Base-by-base conservation (phyloP, 495 filamentous ascomycete species). In the Neurospora sp. region DNA sequence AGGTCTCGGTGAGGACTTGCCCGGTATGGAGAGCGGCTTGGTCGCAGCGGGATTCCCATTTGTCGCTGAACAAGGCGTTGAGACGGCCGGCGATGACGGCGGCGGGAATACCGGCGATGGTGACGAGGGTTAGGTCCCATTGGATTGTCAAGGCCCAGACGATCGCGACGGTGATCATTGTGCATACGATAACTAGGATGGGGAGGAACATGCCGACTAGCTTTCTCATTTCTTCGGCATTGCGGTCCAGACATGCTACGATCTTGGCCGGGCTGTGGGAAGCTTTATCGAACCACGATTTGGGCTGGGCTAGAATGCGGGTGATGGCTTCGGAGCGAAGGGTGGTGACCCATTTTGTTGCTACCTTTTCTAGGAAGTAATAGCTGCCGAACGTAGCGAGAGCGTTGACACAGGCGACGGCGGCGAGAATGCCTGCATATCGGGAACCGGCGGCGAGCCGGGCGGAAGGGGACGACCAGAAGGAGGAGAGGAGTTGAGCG, bases 211-310 rank as follows among this genome's bases (percentile, higher is more conserved):
- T 88, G 10, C 92, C 91, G 3, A 97, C 82, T 0, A 98, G 78
- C 73, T 93, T 93, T 4, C 91, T 86, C 87, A 94, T 94, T 76
- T 97, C 93, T 80, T 98, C 96, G 3, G 90, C 92, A 76, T 95
- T 91, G 69, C 92, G 87, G 75, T 96, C 93, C 4, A 98, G 86
- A 69, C 88, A 91, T 70, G 92, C 88, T 0, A 83, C 87, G 18
- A 99, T 85, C 39, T 85, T 82, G 7, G 83, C 80, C 2, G 91
- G 81, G 0, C 83, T 86, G 80, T 98, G 93, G 45, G 82, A 84
- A 3, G 90, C 84, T 35, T 87, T 82, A 73, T 94, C 92, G 75
- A 97, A 97, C 91, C 93, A 99, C n/a, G 86, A 79, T 74, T 87
- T 88, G 14, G 94, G 93, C 79, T 98, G 96, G 44, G 87, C 85